Conservation (phyloP, 805 yeast genomes). For the Metschnikowia gruessii region DNA sequence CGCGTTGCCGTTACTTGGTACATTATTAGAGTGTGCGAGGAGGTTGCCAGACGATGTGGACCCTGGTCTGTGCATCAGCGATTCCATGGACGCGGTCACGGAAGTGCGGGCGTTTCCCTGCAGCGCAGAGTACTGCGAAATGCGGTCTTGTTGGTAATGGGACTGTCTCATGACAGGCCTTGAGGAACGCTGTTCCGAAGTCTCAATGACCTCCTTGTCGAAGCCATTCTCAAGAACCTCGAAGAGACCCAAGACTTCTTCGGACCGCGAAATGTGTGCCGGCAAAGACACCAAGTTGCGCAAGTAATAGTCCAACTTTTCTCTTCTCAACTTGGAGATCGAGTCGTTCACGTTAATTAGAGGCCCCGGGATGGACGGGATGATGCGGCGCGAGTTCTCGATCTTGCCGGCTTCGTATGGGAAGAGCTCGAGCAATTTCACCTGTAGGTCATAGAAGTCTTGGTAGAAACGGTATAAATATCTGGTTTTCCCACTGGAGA, state of each 20-base stretch:
- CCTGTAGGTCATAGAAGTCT: conserved; percentile 94
- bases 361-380: conserved; percentile 97
- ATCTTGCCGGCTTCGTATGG: conserved; percentile 92
- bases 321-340: conserved; percentile 51
- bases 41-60: conserved; percentile 24
- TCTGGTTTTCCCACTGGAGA: conserved; percentile 66
- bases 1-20: not conserved
- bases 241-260: conserved; percentile 68
- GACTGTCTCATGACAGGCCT: conserved; percentile 40
- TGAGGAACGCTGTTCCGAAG: conserved; percentile 18
- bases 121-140: conserved; percentile 48
- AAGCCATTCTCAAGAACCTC: conserved; percentile 57
- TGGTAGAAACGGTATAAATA: conserved; percentile 86
- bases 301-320: conserved; percentile 52
- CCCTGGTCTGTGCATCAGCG: conserved; percentile 20
- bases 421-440: conserved; percentile 72
- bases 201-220: conserved; percentile 48
- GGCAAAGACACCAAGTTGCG: conserved; percentile 69
- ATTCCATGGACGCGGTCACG: conserved; percentile 28
- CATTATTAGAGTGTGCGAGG: conserved; percentile 7
- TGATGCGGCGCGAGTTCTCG: conserved; percentile 68
- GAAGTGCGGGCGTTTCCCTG: conserved; percentile 24
- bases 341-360: conserved; percentile 83
- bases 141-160: conserved; percentile 49
- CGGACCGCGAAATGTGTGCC: conserved; percentile 64